A percentile compares a stretch with the other conserved stretches of the same genome.
Evolutionary conservation across 1,284 basidiomycete species (phyloP).

Genomic region (Cryptococcus floricola): DNA sequence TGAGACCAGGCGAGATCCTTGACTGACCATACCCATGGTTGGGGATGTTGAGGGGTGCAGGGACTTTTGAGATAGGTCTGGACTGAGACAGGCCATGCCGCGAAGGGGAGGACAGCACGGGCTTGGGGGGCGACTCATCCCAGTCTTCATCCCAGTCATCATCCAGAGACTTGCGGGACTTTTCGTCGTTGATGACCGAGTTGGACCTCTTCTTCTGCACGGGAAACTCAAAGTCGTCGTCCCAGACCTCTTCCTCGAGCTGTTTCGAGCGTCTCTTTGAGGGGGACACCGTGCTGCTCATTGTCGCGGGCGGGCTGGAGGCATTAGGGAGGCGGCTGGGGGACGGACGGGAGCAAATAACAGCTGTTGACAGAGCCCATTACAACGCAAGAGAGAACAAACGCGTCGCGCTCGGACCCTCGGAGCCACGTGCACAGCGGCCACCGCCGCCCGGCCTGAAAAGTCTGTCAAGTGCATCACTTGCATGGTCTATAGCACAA

Average conservation of each 20-base stretch:
- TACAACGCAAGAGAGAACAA: neutral
- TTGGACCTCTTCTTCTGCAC: constrained; percentile 11
- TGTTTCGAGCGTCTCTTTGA: constrained; percentile 6
- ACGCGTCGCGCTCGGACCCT: neutral
- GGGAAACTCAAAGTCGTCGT: constrained; percentile 48
- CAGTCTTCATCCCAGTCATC: constrained; percentile 10
- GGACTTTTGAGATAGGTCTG: constrained; percentile 3
- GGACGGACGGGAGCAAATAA: neutral
- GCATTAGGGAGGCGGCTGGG: neutral
- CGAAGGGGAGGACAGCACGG: neutral
- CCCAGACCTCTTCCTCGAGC: constrained; percentile 42
- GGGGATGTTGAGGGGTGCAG: constrained; percentile 14
- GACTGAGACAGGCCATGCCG: neutral
- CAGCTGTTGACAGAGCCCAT: neutral
- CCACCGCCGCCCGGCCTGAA: neutral
- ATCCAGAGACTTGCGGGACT: constrained; percentile 15
- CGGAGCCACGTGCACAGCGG: no score
- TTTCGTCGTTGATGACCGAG: neutral
- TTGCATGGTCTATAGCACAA: neutral
- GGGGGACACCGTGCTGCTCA: neutral
- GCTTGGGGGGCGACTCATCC: constrained; percentile 8
- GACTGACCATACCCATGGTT: neutral
- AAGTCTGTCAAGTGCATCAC: neutral
- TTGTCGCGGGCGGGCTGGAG: neutral
- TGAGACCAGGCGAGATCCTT: constrained; percentile 14